These are phyloP conservation scores for Bacidia rubella DNA, from an alignment of 495 filamentous ascomycete species.

Conservation along the genomic window DNA sequence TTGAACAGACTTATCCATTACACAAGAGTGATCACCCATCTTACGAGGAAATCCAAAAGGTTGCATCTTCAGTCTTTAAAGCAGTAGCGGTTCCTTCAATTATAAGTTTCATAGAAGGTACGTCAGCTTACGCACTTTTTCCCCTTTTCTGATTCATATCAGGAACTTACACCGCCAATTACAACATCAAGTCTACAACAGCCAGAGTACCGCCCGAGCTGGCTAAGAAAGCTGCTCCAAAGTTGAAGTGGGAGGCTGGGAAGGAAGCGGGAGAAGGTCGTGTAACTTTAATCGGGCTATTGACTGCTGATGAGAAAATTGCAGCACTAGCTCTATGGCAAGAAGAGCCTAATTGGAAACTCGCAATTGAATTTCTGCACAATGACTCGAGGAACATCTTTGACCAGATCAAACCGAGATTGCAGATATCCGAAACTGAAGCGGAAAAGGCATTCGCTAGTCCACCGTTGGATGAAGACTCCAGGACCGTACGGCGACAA, in stretches of 20 bases:
- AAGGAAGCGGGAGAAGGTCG: background rate
- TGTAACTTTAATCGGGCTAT: background rate
- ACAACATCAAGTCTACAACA: background rate
- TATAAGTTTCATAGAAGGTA: background rate
- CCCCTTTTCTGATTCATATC: background rate
- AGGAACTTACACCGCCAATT: background rate
- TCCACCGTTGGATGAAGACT: background rate
- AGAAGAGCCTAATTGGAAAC: background rate
- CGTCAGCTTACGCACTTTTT: background rate
- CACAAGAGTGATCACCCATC: background rate
- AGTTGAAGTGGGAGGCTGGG: background rate
- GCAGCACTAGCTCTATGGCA: background rate
- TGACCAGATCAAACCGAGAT: background rate
- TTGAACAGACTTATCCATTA: background rate
- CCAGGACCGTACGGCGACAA: background rate
- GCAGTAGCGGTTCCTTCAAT: background rate
- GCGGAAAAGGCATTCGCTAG: background rate
- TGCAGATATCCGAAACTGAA: background rate
- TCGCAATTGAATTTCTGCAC: background rate
- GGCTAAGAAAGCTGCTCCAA: background rate
- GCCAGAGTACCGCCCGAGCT: background rate
- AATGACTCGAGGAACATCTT: background rate
- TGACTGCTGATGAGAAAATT: background rate
- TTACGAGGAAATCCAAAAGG: background rate
- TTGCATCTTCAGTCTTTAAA: background rate